Base-by-base conservation (phyloP, 1,139 yeast species). In the Hansenula sp. region DNA sequence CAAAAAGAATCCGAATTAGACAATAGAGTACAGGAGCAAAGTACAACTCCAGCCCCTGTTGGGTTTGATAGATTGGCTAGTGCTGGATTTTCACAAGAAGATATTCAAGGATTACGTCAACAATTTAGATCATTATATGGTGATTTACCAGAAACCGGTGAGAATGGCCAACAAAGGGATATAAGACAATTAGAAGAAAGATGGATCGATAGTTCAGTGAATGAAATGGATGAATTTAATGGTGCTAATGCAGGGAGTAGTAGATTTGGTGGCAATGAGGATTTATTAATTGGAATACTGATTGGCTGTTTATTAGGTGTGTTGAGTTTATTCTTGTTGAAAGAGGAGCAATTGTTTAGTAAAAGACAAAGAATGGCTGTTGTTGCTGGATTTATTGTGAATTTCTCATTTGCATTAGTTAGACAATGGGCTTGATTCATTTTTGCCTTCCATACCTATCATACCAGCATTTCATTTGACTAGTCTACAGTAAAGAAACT, bases 161-260 rank as follows among this genome's bases (percentile, higher is more conserved):
- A 46, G 13, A 51, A 60, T 54, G 34, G 34, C 25, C 51, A 61
- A 3, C 58, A 51, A 12, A 66, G 63, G 10, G 71, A 71, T 32
- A 62, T 78, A 6, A 61, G 89, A 41, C 84, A 82, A 50, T 63
- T 89, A 50, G 97, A 90, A 59, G 97, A 90, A 54, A 72, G 90
- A 47, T 90, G 96, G 96, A 86, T 90, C 48, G 95, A 90, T 56
- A 81, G 86, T 41, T 84, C 93, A 0, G 89, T 79, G 8, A 73
- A 70, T 54, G 64, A 75, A 55, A 57, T 70, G 55, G 64, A 72
- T 49, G 72, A 68, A 33, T 68, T 67, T 34, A 66, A 62, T 16
- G 61, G 54, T 16, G 48, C 51, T 12, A 52, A 53, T 42, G 57
- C 55, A 27, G 62, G 54, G 5, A 59, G 59, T 36, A 60, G 68